These are phyloP conservation scores for Otatea glauca DNA, from an alignment of 176 grass and related monocot genomes.

Conservation along the genomic window DNA sequence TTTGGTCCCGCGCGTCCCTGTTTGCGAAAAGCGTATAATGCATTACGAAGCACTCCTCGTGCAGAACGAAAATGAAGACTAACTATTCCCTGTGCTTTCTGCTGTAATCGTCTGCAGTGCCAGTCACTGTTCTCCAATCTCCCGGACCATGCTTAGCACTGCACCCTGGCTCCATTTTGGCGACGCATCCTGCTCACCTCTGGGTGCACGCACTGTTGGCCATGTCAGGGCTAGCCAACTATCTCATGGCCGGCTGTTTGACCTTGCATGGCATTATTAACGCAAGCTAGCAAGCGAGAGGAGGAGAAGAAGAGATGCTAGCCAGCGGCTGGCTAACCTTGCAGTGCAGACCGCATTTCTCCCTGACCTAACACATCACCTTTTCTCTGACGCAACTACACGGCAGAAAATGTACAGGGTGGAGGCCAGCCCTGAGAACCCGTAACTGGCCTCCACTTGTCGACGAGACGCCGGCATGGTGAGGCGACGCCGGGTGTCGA, in stretches of 20 bases:
- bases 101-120: constrained; percentile 11
- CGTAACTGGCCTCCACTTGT: constrained; percentile 33
- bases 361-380: background rate
- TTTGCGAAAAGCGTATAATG: background rate
- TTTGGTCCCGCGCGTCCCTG: background rate
- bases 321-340: background rate
- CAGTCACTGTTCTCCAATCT: background rate
- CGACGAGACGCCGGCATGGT: background rate
- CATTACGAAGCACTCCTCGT: background rate
- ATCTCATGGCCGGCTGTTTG: background rate
- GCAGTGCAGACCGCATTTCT: background rate
- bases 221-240: background rate
- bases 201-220: constrained; percentile 33
- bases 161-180: background rate
- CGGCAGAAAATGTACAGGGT: background rate
- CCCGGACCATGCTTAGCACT: background rate
- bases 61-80: background rate
- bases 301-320: background rate
- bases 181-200: background rate
- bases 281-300: background rate
- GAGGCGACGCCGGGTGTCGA: background rate
- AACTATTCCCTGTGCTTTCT: constrained; percentile 5
- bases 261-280: background rate
- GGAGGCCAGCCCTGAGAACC: constrained; percentile 28
- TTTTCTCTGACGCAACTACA: background rate